Conservation (phyloP, 2,329 filamentous ascomycete genomes). For the Harringtonia aguacate region DNA sequence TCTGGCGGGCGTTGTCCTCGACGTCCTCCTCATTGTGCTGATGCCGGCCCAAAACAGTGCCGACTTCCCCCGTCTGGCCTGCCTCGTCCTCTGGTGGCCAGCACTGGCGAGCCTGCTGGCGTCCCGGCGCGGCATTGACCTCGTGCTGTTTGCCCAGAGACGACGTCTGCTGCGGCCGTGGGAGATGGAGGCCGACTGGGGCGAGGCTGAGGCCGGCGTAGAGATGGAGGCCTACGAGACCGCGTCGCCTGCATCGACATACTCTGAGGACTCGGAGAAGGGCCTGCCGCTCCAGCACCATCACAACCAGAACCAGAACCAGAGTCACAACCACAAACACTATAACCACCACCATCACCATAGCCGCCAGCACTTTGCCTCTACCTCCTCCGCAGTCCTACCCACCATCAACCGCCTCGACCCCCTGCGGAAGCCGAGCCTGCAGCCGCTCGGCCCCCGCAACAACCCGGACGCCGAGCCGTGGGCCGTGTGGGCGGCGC, state of each 20-base stretch:
- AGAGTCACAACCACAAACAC: constrained; percentile 6
- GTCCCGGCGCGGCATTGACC: constrained; percentile 24
- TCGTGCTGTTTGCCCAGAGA: constrained; percentile 21
- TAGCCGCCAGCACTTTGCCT: not conserved
- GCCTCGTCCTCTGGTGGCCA: constrained; percentile 23
- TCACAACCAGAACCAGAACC: constrained; percentile 1
- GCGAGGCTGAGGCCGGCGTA: constrained; percentile 2
- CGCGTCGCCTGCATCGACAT: too few species aligned
- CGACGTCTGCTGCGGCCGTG: constrained; percentile 26
- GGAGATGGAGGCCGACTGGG: constrained; percentile 19
- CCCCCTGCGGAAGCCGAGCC: constrained; percentile 16
- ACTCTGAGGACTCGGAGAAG: too few species aligned
- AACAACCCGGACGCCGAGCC: constrained; percentile 21
- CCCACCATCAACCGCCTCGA: constrained; percentile 11
- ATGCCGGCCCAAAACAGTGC: not conserved
- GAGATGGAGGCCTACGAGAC: too few species aligned
- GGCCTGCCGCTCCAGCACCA: too few species aligned
- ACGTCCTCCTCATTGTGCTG: constrained; percentile 21
- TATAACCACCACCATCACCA: constrained; percentile 1
- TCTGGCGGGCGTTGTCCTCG: constrained; percentile 17
- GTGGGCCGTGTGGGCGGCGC: constrained; percentile 19
- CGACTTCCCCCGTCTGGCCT: constrained; percentile 14
- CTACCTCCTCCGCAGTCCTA: not conserved
- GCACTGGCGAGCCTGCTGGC: constrained; percentile 23
- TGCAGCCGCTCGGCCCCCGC: constrained; percentile 22